Base-by-base conservation (phyloP, 805 yeast genomes). In the Candida fluviatilis region DNA sequence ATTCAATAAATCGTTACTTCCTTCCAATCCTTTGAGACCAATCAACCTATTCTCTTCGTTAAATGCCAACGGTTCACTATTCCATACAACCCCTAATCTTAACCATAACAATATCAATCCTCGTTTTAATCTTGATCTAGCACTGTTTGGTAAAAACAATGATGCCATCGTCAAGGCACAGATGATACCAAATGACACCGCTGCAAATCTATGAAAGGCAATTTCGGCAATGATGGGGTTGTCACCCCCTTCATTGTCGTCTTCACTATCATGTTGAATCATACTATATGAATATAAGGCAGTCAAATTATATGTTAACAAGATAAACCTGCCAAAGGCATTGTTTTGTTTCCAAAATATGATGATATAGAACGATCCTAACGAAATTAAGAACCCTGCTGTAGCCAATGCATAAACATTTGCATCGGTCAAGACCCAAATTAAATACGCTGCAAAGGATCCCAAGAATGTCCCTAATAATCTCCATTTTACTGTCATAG, bases 21-120 rank as follows among this genome's bases (percentile, higher is more conserved):
- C 77, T 63, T 52, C 55, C 33, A 61, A 57, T 47, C 66, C 80
- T 35, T 67, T 61, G 18, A 75, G 57, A 1, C 81, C 80, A 26
- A 64, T 54, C 8, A 72, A 50, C 23, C 33, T 36, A 2, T 34
- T 38, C 2, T 58, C 54, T 17, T 50, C 50, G n/a, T 55, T 59
- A 36, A 64, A 73, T 13, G 69, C 73, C 43, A 86, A 60, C 1
- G 90, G 88, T 46, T 84, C 91, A 35, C 80, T 65, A 47, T 81
- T 82, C 95, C 95, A 86, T 6, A 80, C 71, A 16, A 87, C 71
- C 1, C 95, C 95, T 73, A 86, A 71, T 31, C 89, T 66, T 29
- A 87, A 63, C 95, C 95, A 87, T 16, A 85, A 64, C 2, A 80
- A 62, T 0, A 87, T 75, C 16, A 86, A 54, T 0, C 87, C 86